Conservation (phyloP, 208 protist genomes). For the Trypanosoma avium region DNA sequence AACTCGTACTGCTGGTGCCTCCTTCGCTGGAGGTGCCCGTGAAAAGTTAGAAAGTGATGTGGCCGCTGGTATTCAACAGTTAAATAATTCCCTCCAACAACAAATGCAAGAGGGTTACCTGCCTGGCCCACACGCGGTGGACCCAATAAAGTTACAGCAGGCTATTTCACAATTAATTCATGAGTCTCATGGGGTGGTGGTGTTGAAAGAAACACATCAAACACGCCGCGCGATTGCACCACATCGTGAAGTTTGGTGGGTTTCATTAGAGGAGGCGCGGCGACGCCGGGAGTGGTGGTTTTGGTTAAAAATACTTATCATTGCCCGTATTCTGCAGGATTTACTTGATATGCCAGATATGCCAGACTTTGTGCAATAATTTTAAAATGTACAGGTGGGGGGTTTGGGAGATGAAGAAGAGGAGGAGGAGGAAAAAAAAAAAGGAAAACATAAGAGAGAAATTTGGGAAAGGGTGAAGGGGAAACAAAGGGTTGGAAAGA, state of each 20-base stretch:
- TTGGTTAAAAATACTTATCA: conserved; percentile 48
- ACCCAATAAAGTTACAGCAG: neutral
- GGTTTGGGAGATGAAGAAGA: too few relatives aligned
- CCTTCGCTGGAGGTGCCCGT: conserved; percentile 20
- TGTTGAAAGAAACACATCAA: conserved; percentile 32
- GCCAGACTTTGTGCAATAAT: conserved; percentile 66
- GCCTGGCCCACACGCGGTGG: neutral
- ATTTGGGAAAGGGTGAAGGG: too few relatives aligned
- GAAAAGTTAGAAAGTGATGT: conserved; percentile 13
- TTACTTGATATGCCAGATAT: conserved; percentile 84
- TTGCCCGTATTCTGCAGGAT: conserved; percentile 59
- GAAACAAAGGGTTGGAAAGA: too few relatives aligned
- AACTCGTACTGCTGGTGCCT: conserved; percentile 1
- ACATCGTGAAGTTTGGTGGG: conserved; percentile 77
- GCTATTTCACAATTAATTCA: conserved; percentile 13
- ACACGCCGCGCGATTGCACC: conserved; percentile 31
- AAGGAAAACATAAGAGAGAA: too few relatives aligned
- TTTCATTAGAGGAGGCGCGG: conserved; percentile 52
- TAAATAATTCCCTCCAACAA: conserved; percentile 14
- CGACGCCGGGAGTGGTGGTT: conserved; percentile 59
- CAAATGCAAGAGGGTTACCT: neutral
- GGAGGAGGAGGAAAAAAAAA: too few relatives aligned
- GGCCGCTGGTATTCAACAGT: neutral
- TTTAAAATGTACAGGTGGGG: too few relatives aligned
- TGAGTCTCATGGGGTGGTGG: conserved; percentile 21